Base-by-base conservation (phyloP, 495 filamentous ascomycete genomes). In the Podospora pseudocomata region DNA sequence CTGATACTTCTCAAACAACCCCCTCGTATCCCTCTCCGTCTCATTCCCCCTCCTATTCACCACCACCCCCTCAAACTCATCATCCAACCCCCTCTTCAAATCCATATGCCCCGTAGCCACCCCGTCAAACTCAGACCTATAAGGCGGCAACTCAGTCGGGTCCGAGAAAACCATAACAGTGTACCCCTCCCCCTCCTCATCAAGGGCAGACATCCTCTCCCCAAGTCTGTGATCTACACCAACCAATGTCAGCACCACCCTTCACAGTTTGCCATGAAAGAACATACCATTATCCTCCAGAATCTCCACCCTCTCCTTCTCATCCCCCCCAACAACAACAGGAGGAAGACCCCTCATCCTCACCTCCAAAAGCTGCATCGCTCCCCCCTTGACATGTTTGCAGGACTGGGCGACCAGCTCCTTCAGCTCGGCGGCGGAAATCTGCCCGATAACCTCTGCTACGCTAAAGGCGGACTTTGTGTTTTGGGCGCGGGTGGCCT, bases 1-100 rank as follows among this genome's bases (percentile, higher is more conserved):
- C 75, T 95, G 90, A 76, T 99, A 99, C 74, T 89, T 90, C 78
- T 94, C 88, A 74, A 99, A 99, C 60, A 99, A 79, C 39, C 91
- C 89, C 23, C 81, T 79, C 30, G 72, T 75, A 27, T 80, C 74
- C 16, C 23, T 27, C 77, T 68, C 73, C 64, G 73, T 66, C 61
- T 73, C 73, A 20, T n/a, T 11, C 23, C 72, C 68, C 44, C 68
- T 73, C 64, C 56, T 65, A 27, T 59, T 68, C 32, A 72, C 32
- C 32, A 72, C 32, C 49, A 66, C 9, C 30, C 54, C 54, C 69
- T 65, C 74, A 49, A 49, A 49, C 5, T 49, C 39, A 16, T 3
- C 39, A 11, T 49, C 13, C 15, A 11, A 13, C 13, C 65, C 69
- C 28, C 84, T 74, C 79, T 84, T 86, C 55, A 87, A 71, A 60